Evolutionary conservation across 2,329 filamentous ascomycete genomes (phyloP).

Genomic region (Botrytis sinoallii): DNA sequence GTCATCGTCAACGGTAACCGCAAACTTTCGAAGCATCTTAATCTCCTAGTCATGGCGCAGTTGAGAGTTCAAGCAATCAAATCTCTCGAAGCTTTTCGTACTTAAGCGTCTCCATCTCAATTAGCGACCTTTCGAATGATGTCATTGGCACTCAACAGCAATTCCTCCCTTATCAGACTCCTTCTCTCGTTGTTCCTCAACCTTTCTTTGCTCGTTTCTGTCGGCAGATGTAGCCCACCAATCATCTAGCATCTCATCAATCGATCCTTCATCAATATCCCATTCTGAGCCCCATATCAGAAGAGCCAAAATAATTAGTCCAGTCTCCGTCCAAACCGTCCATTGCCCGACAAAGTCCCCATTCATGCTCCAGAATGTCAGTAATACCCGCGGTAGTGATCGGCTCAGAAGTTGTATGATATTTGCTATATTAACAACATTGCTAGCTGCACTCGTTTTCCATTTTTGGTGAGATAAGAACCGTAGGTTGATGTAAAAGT

Average conservation of each 20-base stretch:
- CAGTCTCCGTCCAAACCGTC: background rate
- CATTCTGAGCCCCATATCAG: background rate
- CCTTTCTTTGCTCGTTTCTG: background rate
- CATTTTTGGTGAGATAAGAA: background rate
- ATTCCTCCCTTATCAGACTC: background rate
- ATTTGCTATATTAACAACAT: background rate
- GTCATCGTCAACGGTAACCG: background rate
- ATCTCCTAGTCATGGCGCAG: background rate
- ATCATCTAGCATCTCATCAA: background rate
- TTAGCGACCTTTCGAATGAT: background rate
- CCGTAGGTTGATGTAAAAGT: background rate
- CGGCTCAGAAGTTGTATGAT: background rate
- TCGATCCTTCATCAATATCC: background rate
- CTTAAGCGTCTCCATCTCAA: background rate
- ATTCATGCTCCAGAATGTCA: background rate
- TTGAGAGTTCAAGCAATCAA: background rate
- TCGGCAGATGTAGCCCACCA: background rate
- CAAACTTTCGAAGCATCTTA: background rate
- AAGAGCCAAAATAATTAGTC: background rate
- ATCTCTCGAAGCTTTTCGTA: background rate
- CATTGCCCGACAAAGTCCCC: background rate
- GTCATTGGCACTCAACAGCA: background rate
- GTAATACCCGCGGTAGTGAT: background rate
- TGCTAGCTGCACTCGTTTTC: background rate
- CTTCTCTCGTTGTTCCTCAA: background rate